Percentiles rank a stretch among this genome's conserved stretches.
Conservation (phyloP, 176 grass and related monocot genomes). For the bread wheat (Triticum aestivum) region DNA sequence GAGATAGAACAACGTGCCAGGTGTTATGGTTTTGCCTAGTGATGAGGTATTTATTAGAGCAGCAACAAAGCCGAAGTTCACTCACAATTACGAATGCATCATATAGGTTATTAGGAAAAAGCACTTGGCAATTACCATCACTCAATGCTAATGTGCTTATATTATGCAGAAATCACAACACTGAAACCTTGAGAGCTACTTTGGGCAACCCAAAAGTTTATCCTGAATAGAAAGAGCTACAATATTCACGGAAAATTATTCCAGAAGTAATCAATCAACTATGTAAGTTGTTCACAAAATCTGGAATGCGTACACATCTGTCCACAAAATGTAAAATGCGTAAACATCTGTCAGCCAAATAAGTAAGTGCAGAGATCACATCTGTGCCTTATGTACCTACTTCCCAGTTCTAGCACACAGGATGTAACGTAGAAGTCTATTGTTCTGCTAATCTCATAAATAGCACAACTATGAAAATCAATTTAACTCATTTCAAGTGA, state of each 20-base stretch:
- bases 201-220: neutral
- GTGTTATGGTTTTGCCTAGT: neutral
- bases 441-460: neutral
- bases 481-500: neutral
- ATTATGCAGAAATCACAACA: neutral
- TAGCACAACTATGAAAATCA: neutral
- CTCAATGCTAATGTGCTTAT: neutral
- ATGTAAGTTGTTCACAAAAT: neutral
- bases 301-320: neutral
- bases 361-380: neutral
- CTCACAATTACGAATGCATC: slow-evolving; percentile 20
- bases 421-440: neutral
- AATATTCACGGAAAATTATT: neutral
- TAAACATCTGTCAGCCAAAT: neutral
- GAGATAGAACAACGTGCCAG: neutral
- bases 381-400: neutral
- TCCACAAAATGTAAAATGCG: neutral
- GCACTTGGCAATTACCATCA: slow-evolving; percentile 1
- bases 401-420: slow-evolving; percentile 9
- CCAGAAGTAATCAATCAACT: neutral
- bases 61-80: neutral
- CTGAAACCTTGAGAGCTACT: neutral
- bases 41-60: slow-evolving; percentile 13
- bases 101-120: neutral
- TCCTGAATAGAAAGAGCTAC: neutral